Evolutionary conservation across 371 early-diverging fungal genomes (phyloP), one percentile per base, ranked within the genome.

Genomic region (Haplosporangium sp.): DNA sequence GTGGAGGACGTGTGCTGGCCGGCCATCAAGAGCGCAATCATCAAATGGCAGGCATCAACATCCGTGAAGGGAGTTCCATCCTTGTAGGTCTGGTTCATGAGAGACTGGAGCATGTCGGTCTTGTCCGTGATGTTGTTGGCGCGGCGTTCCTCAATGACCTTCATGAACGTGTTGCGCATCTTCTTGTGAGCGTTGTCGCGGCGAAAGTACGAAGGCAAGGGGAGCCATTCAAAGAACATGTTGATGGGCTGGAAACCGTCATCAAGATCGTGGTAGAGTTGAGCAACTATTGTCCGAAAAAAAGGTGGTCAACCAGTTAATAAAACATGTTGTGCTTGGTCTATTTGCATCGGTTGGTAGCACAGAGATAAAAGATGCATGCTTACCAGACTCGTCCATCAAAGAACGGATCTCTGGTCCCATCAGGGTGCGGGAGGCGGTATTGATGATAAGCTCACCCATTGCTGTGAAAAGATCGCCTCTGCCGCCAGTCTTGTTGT

Each of bases 1-100:
- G 99, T 96, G 13, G 97, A 94, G 21, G 89, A 89, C 6, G 99
- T 98, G 84, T 98, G 99, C 83, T 98, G 98, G 18, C 99, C 99
- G 51, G 95, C 99, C 89, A 98, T 94, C 41, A 98, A 86, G 51
- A 95, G 81, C 21, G 98, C 98, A 86, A 97, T 98, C 93, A 97
- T 91, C 89, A 98, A 91, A 87, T 95, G 93, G 20, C 95, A 94
- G 67, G 95, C 89, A 66, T 95, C 95, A 46, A 87, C 82, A 67
- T 98, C 96, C 36, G 91, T 86, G 52, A 94, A 71, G 52, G 83
- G 83, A 46, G 86, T 83, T 45, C 98, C 98, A 73, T 93, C 90
- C 85, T 95, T 95, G 88, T 98, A 98, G 20, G 85, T 87, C 40
- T 93, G 87, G 60, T 90, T 86, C 92, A 97, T 95, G 59, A 97